Conservation (phyloP, 345 rosid species). For the Populus pruinosa region DNA sequence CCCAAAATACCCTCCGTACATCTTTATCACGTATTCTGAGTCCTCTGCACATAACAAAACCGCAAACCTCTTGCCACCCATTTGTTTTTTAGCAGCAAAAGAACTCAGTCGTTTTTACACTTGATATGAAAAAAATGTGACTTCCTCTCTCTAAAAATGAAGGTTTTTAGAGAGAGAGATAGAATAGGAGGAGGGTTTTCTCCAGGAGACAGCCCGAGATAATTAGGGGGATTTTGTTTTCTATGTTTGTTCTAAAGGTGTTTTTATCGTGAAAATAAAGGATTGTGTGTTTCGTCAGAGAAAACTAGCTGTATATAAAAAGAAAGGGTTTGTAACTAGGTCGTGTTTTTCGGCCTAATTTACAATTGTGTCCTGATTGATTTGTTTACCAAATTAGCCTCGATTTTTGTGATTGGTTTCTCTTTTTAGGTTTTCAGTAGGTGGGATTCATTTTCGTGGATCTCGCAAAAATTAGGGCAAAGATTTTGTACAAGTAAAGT, state of each 20-base stretch:
- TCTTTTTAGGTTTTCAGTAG: not conserved
- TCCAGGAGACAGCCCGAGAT: not conserved
- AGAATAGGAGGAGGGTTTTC: not conserved
- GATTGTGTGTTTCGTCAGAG: not conserved
- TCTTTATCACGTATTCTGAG: conserved; percentile 54
- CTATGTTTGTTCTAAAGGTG: not conserved
- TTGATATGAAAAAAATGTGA: not conserved
- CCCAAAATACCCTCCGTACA: conserved; percentile 54
- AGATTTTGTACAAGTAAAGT: no score
- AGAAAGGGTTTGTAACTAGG: not conserved
- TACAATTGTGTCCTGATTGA: not conserved
- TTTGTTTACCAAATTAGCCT: not conserved
- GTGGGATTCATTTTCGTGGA: no score
- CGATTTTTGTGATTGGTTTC: not conserved
- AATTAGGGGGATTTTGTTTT: not conserved
- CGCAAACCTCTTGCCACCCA: conserved; percentile 43
- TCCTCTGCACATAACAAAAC: conserved; percentile 69
- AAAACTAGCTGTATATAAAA: not conserved
- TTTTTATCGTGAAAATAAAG: no score
- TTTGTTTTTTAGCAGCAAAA: not conserved
- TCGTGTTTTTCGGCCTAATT: not conserved
- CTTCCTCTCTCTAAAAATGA: not conserved
- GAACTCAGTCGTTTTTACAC: not conserved
- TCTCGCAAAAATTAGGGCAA: no score
- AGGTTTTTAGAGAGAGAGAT: not conserved